Percentiles rank a stretch among this genome's conserved stretches.
These are phyloP conservation scores for Alternaria gaisen DNA, from an alignment of 2,329 filamentous ascomycete species.

Conservation along the genomic window DNA sequence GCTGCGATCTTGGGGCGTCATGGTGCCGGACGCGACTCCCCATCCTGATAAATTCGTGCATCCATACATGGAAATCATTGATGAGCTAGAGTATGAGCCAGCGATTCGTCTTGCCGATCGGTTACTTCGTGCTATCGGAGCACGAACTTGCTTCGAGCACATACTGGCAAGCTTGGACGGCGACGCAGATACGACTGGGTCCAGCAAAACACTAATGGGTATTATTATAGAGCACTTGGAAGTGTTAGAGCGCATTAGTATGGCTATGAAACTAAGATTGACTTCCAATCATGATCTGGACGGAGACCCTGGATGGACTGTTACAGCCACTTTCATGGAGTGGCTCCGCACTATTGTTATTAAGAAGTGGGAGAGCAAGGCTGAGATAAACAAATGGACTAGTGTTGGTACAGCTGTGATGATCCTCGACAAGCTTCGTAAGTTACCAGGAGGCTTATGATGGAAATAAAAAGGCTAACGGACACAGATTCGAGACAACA, in stretches of 20 bases:
- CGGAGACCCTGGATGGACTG: constrained; percentile 48
- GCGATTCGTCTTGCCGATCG: constrained; percentile 61
- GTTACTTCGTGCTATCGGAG: constrained; percentile 59
- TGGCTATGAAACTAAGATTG: constrained; percentile 33
- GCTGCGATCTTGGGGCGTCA: constrained; percentile 49
- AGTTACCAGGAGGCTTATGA: constrained; percentile 8
- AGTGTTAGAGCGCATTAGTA: constrained; percentile 33
- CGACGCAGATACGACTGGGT: background rate
- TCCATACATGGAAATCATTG: constrained; percentile 46
- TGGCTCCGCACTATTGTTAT: constrained; percentile 80
- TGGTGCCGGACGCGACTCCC: constrained; percentile 33
- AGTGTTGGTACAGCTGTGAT: constrained; percentile 80
- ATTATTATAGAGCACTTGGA: constrained; percentile 38
- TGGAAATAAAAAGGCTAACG: constrained; percentile 17
- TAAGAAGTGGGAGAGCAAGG: constrained; percentile 80
- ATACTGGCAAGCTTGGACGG: constrained; percentile 50
- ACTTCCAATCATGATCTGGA: constrained; percentile 18
- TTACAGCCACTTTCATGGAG: constrained; percentile 61
- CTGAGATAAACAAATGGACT: constrained; percentile 73
- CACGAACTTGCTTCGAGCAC: constrained; percentile 59
- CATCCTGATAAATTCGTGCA: constrained; percentile 36
- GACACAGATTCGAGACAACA: constrained; percentile 30
- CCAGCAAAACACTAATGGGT: constrained; percentile 19
- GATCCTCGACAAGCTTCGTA: constrained; percentile 75
- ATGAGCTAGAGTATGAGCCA: constrained; percentile 62